These are phyloP conservation scores for Solanum medicagineum DNA, from an alignment of 257 asterid species.

Conservation along the genomic window DNA sequence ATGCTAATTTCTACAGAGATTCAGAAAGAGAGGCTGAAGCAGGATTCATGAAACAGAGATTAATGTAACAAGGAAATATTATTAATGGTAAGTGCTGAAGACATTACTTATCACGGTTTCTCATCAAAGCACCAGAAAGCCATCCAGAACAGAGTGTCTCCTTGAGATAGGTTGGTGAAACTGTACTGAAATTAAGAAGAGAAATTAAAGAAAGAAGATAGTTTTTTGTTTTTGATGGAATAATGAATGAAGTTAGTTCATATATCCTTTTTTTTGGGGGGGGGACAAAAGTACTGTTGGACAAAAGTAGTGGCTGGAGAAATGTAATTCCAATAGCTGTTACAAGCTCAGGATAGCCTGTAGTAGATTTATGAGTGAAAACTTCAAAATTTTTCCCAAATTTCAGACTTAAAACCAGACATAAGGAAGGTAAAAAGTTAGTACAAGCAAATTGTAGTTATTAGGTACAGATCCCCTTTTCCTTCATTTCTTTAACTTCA, in stretches of 20 bases:
- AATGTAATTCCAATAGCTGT: neutral
- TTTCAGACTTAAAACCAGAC: neutral
- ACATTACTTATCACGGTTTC: constrained; percentile 64
- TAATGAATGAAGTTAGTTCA: neutral
- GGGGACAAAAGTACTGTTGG: too few relatives aligned
- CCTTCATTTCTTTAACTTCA: neutral
- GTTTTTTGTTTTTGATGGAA: neutral
- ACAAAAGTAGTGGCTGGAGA: neutral
- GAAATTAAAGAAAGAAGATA: constrained; percentile 8
- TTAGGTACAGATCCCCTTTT: neutral
- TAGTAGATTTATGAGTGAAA: neutral
- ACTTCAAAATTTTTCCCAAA: neutral
- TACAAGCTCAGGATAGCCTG: neutral
- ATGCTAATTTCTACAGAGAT: neutral
- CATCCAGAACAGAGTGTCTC: constrained; percentile 93
- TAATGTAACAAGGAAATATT: neutral
- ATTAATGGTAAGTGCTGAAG: neutral
- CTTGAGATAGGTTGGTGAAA: constrained; percentile 81
- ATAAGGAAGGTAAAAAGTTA: neutral
- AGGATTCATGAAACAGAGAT: neutral
- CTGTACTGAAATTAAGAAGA: constrained; percentile 54
- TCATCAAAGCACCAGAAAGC: constrained; percentile 67
- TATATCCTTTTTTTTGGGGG: neutral
- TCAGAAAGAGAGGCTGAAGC: neutral
- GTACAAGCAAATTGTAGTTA: neutral